Evolutionary conservation across 2,329 filamentous ascomycete genomes (phyloP), one percentile per base, ranked within the genome.

Genomic region (Penicillium sp.): DNA sequence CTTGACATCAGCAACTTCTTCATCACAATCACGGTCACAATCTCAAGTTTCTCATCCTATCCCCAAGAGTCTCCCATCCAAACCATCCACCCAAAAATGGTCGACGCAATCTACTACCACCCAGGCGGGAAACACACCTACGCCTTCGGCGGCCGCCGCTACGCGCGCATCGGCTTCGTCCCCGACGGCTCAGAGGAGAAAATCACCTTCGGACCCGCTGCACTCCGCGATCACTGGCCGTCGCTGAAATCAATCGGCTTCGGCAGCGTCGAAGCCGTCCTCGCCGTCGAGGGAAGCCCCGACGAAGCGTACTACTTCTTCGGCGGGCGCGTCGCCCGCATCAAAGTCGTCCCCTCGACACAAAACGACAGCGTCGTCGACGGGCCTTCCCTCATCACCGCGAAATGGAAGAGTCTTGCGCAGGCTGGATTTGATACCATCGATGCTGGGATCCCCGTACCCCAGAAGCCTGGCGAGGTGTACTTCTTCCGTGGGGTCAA

Each of bases 401-500:
- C 52, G 19, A 51, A 52, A 17, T 23, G 44, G 35, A 44, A n/a
- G 13, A 52, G 56, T 15, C 45, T 58, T 21, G 26, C 3, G 2
- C 6, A 38, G 17, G 47, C 56, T 7, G 48, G 35, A 5, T 58
- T 51, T 23, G 56, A 58, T 29, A 58, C 56, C 23, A 47, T 58
- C 19, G 56, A 58, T 35, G 47, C 56, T 9, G 56, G 23, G 9
- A 15, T 58, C 11, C 31, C 47, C 6, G 56, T 53, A 3, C 56
- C 56, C 1, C 23, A 15, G 5, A 46, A 52, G 13, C 19, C 56
- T 2, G 56, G 47, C 17, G 48, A 58, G 35, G 48, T 35, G n/a
- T 58, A 58, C 21, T 41, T 58, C 48, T 58, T 58, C 48, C 56
- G 56, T 2, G 56, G 47, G 11, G n/a, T 35, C 21, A 46, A 46